Conservation (phyloP, 768 basidiomycete species). For the Krasilnikovozyma curviuscula region DNA sequence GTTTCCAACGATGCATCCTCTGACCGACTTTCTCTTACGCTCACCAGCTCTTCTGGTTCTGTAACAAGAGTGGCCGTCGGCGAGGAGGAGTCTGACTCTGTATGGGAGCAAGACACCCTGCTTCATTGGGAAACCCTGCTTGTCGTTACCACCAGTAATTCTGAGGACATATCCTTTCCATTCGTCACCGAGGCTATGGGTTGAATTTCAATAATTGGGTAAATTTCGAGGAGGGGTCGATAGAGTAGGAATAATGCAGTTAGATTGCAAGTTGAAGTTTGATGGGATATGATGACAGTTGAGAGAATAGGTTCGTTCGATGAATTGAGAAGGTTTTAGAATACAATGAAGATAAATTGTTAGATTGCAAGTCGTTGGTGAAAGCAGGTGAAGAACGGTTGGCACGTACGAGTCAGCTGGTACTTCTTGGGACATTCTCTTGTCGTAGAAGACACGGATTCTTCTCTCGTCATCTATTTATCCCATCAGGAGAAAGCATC, state of each 20-base stretch:
- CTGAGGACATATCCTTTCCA: slow-evolving; percentile 93
- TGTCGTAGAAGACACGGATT: slow-evolving; percentile 62
- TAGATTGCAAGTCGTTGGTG: background rate
- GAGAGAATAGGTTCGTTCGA: too few species aligned
- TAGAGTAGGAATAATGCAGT: too few species aligned
- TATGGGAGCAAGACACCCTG: slow-evolving; percentile 89
- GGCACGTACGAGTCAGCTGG: slow-evolving; percentile 45
- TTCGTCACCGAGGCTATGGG: too few species aligned
- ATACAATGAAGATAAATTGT: too few species aligned
- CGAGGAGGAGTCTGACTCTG: slow-evolving; percentile 81
- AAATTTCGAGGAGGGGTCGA: too few species aligned
- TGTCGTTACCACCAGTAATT: slow-evolving; percentile 81
- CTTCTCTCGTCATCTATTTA: slow-evolving; percentile 10
- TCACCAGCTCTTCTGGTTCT: slow-evolving; percentile 78
- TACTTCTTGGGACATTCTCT: slow-evolving; percentile 90
- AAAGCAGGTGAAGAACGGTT: background rate
- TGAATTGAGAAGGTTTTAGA: too few species aligned
- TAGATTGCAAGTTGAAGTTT: too few species aligned
- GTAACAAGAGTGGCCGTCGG: slow-evolving; percentile 96
- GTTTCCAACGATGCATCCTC: slow-evolving; percentile 91
- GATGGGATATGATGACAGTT: too few species aligned
- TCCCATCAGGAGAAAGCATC: background rate
- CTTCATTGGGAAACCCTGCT: slow-evolving; percentile 98
- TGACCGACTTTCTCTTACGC: slow-evolving; percentile 96
- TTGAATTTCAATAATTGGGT: too few species aligned